phyloP scores from a whole-genome alignment of 176 grass and related monocot species.

The Sorghum bicolor region DNA sequence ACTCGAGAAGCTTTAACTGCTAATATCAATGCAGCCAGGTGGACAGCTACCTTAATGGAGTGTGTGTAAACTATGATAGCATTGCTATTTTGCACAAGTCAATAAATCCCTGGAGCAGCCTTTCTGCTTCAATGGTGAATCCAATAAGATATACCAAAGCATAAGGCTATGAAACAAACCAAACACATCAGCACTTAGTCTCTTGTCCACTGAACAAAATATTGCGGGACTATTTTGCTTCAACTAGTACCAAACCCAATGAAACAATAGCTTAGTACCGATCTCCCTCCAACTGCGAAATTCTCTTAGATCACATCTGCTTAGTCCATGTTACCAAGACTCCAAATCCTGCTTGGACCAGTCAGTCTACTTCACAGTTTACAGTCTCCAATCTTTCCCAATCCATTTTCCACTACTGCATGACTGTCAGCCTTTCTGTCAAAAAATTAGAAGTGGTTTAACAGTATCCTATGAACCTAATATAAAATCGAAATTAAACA shows the following conservation, averaged over 20 bases:
- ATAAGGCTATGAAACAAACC: not conserved
- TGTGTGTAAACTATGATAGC: not conserved
- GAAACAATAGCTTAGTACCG: not conserved
- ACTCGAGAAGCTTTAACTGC: not conserved
- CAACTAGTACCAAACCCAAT: not conserved
- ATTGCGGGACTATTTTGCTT: not conserved
- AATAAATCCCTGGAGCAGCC: not conserved
- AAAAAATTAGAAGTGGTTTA: not conserved
- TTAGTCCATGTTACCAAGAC: not conserved
- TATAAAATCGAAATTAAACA: not conserved
- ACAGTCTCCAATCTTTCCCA: not conserved
- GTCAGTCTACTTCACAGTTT: not conserved
- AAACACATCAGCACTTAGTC: not conserved
- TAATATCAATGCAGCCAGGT: not conserved
- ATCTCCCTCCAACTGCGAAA: not conserved
- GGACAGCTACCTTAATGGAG: not conserved
- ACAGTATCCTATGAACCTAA: not conserved
- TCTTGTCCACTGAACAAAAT: not conserved
- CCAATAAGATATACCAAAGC: not conserved
- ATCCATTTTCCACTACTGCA: not conserved
- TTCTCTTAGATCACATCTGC: not conserved
- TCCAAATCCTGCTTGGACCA: not conserved
- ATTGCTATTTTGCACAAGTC: not conserved
- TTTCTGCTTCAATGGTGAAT: not conserved
- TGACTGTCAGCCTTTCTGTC: not conserved